These are phyloP conservation scores for Barnettozyma hawaiiensis DNA, from an alignment of 1,139 yeast genomes.

Conservation along the genomic window DNA sequence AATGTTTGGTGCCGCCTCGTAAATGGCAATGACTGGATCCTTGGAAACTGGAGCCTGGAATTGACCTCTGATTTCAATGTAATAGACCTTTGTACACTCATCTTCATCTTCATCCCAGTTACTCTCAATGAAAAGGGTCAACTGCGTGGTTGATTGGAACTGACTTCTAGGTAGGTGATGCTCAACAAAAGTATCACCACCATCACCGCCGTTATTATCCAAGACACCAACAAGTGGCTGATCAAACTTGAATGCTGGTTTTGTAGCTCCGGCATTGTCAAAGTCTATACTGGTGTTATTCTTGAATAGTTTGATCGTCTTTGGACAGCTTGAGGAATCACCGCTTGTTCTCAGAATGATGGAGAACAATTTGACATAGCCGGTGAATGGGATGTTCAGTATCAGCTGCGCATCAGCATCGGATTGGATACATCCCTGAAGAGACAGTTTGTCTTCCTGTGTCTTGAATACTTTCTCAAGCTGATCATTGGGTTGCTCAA, in stretches of 20 bases:
- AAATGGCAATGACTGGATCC: slow-evolving; percentile 69
- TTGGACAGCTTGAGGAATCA: slow-evolving; percentile 57
- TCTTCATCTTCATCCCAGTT: slow-evolving; percentile 55
- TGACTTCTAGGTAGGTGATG: slow-evolving; percentile 72
- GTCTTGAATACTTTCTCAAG: slow-evolving; percentile 50
- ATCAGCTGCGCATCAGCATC: slow-evolving; percentile 83
- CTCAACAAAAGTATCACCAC: slow-evolving; percentile 61
- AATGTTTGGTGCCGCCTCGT: slow-evolving; percentile 92
- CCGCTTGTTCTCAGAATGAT: slow-evolving; percentile 64
- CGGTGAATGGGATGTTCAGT: slow-evolving; percentile 73
- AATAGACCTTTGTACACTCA: slow-evolving; percentile 55
- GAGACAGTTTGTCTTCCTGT: slow-evolving; percentile 36
- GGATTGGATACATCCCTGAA: slow-evolving; percentile 47
- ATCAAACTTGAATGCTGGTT: slow-evolving; percentile 47
- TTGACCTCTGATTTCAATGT: slow-evolving; percentile 80
- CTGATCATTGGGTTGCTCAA: slow-evolving; percentile 46
- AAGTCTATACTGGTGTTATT: slow-evolving; percentile 70
- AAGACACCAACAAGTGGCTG: slow-evolving; percentile 61
- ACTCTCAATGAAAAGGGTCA: slow-evolving; percentile 63
- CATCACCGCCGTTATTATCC: slow-evolving; percentile 28
- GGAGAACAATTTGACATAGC: slow-evolving; percentile 69
- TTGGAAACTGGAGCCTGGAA: slow-evolving; percentile 48
- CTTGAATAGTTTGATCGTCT: slow-evolving; percentile 63
- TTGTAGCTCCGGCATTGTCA: slow-evolving; percentile 46
- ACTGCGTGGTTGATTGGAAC: slow-evolving; percentile 64